Percentiles rank a stretch among this genome's conserved stretches.
Evolutionary conservation across 164 flowering plant genomes (phyloP).

Genomic region (Kalanchoe fedtschenkoi): DNA sequence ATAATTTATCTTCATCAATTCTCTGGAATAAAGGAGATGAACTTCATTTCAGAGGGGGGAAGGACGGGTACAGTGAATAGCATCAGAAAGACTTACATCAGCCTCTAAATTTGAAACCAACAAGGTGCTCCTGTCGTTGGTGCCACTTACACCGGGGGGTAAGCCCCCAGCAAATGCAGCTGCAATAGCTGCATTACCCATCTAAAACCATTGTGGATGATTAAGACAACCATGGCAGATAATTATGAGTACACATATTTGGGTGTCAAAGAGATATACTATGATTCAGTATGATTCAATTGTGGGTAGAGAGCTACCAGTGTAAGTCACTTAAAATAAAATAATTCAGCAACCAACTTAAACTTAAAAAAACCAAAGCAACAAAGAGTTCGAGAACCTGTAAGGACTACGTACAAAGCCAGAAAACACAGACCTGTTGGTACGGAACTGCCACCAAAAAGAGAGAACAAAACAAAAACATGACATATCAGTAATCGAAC

Average conservation of each 20-base stretch:
- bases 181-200: constrained; percentile 82
- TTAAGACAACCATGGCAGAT: background rate
- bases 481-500: constrained; percentile 10
- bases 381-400: background rate
- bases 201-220: constrained; percentile 25
- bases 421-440: constrained; percentile 65
- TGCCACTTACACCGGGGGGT: constrained; percentile 93
- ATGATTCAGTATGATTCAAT: background rate
- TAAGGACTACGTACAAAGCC: background rate
- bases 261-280: background rate
- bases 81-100: constrained; percentile 47
- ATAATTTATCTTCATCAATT: constrained; percentile 93
- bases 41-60: background rate
- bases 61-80: background rate
- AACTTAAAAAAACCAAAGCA: background rate
- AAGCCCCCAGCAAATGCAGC: constrained; percentile 94
- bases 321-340: background rate
- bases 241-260: background rate
- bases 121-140: constrained; percentile 89
- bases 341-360: background rate
- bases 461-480: constrained; percentile 10
- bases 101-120: constrained; percentile 80
- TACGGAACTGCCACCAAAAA: constrained; percentile 55
- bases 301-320: no score
- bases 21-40: constrained; percentile 29